A percentile compares a stretch with the other conserved stretches of the same genome.
phyloP scores from a whole-genome alignment of 2,329 filamentous ascomycete genomes.

The Cladophialophora bantiana region DNA sequence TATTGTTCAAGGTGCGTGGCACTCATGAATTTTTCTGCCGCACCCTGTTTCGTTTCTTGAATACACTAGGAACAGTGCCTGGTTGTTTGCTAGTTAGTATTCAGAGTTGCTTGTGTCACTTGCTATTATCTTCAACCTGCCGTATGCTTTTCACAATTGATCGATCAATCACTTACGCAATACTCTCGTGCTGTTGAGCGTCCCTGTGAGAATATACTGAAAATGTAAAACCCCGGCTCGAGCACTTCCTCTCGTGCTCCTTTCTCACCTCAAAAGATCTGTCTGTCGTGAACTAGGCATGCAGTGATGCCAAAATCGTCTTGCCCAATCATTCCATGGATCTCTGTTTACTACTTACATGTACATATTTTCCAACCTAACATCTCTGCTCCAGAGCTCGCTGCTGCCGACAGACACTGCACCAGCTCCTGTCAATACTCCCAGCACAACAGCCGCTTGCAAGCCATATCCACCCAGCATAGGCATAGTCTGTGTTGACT shows the following conservation, averaged over 20 bases:
- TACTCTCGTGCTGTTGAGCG: not conserved
- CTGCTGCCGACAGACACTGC: slow-evolving; percentile 9
- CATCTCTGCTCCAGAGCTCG: slow-evolving; percentile 22
- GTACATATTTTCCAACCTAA: slow-evolving; percentile 23
- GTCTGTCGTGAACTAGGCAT: not conserved
- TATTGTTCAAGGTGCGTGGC: slow-evolving; percentile 31
- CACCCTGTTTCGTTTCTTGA: not conserved
- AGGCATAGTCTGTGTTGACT: slow-evolving; percentile 29
- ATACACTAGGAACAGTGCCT: slow-evolving; percentile 7
- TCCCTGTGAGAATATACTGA: not conserved
- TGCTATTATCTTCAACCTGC: slow-evolving; percentile 18
- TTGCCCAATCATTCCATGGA: slow-evolving; percentile 23
- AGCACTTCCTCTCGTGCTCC: not conserved
- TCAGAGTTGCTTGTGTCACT: slow-evolving; percentile 3
- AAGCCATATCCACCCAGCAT: slow-evolving; percentile 28
- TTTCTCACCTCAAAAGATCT: not conserved
- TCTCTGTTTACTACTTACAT: slow-evolving; percentile 2
- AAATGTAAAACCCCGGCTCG: not conserved
- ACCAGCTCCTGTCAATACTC: not conserved
- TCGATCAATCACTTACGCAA: not conserved
- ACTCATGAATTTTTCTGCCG: slow-evolving; percentile 8
- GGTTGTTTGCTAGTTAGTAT: not conserved
- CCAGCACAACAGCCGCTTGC: slow-evolving; percentile 5
- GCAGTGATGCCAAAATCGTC: slow-evolving; percentile 7
- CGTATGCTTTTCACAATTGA: not conserved